A percentile compares a stretch with the other conserved stretches of the same genome.
Conservation (phyloP, 768 basidiomycete genomes). For the Collybiopsis confluens region DNA sequence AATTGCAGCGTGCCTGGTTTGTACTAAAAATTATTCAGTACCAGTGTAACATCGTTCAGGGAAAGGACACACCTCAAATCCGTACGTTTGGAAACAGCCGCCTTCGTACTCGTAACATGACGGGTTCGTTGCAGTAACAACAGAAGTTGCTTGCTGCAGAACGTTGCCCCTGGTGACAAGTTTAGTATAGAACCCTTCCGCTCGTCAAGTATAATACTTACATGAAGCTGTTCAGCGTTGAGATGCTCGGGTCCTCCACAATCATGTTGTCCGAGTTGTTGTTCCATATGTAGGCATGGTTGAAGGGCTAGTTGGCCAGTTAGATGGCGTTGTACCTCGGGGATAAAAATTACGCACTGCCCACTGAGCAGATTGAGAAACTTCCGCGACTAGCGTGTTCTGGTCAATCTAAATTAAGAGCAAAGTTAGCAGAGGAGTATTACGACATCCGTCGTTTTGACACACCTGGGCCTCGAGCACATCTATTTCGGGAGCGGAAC, state of each 20-base stretch:
- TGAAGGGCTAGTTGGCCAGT: slow-evolving; percentile 35
- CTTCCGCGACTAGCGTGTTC: slow-evolving; percentile 15
- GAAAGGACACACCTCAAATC: slow-evolving; percentile 28
- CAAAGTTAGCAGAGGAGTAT: slow-evolving; percentile 6
- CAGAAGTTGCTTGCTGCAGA: slow-evolving; percentile 12
- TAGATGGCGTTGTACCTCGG: neutral
- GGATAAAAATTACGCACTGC: slow-evolving; percentile 22
- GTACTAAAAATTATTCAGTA: slow-evolving; percentile 27
- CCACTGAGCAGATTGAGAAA: slow-evolving; percentile 54
- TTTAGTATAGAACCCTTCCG: slow-evolving; percentile 19
- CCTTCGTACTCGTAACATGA: slow-evolving; percentile 40
- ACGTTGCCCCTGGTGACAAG: slow-evolving; percentile 18
- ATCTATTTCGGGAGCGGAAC: slow-evolving; percentile 59
- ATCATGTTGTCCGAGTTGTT: slow-evolving; percentile 28
- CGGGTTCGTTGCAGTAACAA: slow-evolving; percentile 24
- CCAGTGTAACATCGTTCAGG: neutral
- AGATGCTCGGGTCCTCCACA: slow-evolving; percentile 33
- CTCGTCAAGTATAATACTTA: slow-evolving; percentile 22
- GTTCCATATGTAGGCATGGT: slow-evolving; percentile 36
- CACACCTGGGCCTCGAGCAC: slow-evolving; percentile 50
- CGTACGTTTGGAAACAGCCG: slow-evolving; percentile 44
- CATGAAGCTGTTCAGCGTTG: slow-evolving; percentile 38
- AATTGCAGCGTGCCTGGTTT: slow-evolving; percentile 28
- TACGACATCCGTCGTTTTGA: neutral
- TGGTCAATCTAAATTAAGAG: neutral